Base-by-base conservation (phyloP, 441 rosid genomes). In the Monsonia emarginata region DNA sequence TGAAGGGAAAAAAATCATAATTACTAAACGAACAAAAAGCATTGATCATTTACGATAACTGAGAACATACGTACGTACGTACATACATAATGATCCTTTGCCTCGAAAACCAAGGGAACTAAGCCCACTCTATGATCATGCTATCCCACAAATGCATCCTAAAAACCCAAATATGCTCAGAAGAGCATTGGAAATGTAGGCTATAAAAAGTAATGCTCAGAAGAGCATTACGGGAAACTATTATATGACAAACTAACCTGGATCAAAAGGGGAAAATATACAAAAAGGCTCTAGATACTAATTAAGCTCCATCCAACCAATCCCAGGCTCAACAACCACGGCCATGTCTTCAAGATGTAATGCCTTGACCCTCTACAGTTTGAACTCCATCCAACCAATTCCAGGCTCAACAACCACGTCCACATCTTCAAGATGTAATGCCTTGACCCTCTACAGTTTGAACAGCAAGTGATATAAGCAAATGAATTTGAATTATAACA, bases 401-500 rank as follows among this genome's bases (percentile, higher is more conserved):
- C 97, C 97, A 73, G 97, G 94, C 86, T 92, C 97, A 74, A 92
- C 98, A 65, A 92, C 85, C 65, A 88, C 94, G 72, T 93, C 98
- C 97, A 90, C 88, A 82, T 93, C 98, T 69, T 86, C 91, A 62
- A 88, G 69, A 73, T 93, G 95, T 62, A 90, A 82, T 44, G 90
- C 96, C 71, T 90, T 93, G 69, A 90, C 92, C 72, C 76, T 79
- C 98, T 93, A 79, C 44, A 75, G 61, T 6, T 48, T 25, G 24
- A 66, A 52, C 44, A 65, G 0, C 54, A 65, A 42, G 36, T 58
- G 57, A 21, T 18, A 73, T 40, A 52, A 48, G 24, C 5, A 69
- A 58, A 44, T n/a, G 6, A 50, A 48, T 5, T 32, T n/a, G n/a
- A n/a, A 44, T 0, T 14, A 44, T 44, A 44, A 44, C n/a, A 13